phyloP scores from a whole-genome alignment of 805 yeast genomes.

The Tetrapisispora arboricola region DNA sequence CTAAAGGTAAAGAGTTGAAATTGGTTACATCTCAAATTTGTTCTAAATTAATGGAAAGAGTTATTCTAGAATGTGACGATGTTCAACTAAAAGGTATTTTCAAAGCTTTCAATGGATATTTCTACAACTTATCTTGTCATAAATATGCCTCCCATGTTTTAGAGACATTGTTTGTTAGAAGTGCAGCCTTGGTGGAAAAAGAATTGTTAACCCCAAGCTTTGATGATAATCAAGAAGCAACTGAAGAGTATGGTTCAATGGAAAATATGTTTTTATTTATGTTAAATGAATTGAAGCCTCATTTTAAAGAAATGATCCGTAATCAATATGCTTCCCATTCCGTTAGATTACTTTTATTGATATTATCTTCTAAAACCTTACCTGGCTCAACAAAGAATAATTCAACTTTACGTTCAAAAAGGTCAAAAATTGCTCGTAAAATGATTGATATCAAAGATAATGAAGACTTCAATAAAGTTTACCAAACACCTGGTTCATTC shows the following conservation, averaged over 20 bases:
- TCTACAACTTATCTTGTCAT: constrained; percentile 68
- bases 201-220: constrained; percentile 46
- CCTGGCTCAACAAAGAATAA: constrained; percentile 63
- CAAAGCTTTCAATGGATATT: constrained; percentile 60
- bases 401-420: constrained; percentile 71
- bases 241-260: constrained; percentile 39
- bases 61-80: constrained; percentile 57
- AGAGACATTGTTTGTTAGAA: constrained; percentile 70
- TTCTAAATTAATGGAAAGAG: constrained; percentile 82
- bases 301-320: constrained; percentile 45
- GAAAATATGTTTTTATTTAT: constrained; percentile 56
- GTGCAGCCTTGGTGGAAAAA: constrained; percentile 64
- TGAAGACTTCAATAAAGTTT: constrained; percentile 55
- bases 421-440: constrained; percentile 80
- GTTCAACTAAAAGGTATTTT: constrained; percentile 57
- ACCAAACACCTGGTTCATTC: constrained; percentile 62
- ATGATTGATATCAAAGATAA: constrained; percentile 82
- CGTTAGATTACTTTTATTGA: constrained; percentile 57
- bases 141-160: constrained; percentile 90
- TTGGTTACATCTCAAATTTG: constrained; percentile 90
- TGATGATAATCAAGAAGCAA: constrained; percentile 25
- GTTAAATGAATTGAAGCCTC: constrained; percentile 57
- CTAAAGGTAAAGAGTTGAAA: constrained; percentile 81
- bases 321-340: constrained; percentile 89
- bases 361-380: constrained; percentile 66